Base-by-base conservation (phyloP, 1,139 yeast species). In the Geotrichum aggregatum region DNA sequence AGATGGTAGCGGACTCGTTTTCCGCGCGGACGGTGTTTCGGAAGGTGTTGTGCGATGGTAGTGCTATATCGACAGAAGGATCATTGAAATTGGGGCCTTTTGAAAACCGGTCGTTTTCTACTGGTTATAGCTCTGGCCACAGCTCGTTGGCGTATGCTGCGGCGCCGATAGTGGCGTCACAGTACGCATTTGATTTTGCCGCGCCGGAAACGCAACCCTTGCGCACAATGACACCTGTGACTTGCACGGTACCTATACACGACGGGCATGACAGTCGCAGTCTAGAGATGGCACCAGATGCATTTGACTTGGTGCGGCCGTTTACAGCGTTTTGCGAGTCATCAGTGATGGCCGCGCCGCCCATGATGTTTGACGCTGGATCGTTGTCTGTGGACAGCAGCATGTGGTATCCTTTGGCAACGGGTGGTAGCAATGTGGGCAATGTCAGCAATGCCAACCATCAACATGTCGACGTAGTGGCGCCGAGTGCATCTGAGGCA, bases 21-120 rank as follows among this genome's bases (percentile, higher is more conserved):
- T 59, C 67, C 3, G 71, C 71, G n/a, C 62, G 71, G 16, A 68
- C 71, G 1, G 60, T 68, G 10, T 69, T 69, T 63, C 58, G 71
- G 26, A 58, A 47, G 33, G 46, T 53, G 16, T 8, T 10, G 5
- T 7, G 16, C 16, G 22, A 14, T 36, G 41, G 10, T n/a, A n/a
- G n/a, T n/a, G n/a, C n/a, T n/a, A n/a, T n/a, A n/a, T n/a, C n/a
- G n/a, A n/a, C n/a, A 19, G 26, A 36, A 18, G 30, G 18, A 5
- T 2, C n/a, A 22, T 7, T 22, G 16, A 16, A 6, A 18, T 8
- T 34, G 36, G 36, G 18, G 14, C n/a, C 22, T 26, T 18, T 26
- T 26, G 44, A 24, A 13, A 41, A 24, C 35, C 44, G 34, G 5
- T 26, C 35, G 18, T 41, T 41, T 41, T 26, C 44, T 3, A 26